These are phyloP conservation scores for Apiotrichum gracile DNA, from an alignment of 1,284 basidiomycete species.

Conservation along the genomic window DNA sequence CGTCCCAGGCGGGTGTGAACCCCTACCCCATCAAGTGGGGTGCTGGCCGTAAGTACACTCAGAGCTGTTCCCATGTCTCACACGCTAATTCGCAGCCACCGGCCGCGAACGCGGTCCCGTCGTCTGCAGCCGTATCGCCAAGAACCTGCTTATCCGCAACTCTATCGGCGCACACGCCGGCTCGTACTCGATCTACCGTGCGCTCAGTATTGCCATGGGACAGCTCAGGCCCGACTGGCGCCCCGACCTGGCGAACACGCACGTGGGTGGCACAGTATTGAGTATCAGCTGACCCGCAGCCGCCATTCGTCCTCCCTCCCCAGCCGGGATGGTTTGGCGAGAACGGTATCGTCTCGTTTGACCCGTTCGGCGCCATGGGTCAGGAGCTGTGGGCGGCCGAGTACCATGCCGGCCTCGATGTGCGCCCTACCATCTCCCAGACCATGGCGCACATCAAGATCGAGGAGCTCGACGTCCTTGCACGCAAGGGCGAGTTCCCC, in stretches of 20 bases:
- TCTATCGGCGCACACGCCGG: slow-evolving; percentile 91
- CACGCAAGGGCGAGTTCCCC: slow-evolving; percentile 61
- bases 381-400: slow-evolving; percentile 69
- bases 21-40: slow-evolving; percentile 81
- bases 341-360: slow-evolving; percentile 83
- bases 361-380: slow-evolving; percentile 89
- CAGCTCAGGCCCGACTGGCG: slow-evolving; percentile 77
- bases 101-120: slow-evolving; percentile 66
- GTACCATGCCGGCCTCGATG: slow-evolving; percentile 64
- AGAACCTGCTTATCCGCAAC: slow-evolving; percentile 82
- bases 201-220: slow-evolving; percentile 85
- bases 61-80: not conserved
- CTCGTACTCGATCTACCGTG: slow-evolving; percentile 90
- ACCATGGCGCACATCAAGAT: slow-evolving; percentile 59
- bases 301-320: slow-evolving; percentile 74
- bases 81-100: slow-evolving; percentile 18
- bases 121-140: slow-evolving; percentile 78
- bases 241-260: slow-evolving; percentile 79
- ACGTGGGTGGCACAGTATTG: slow-evolving; percentile 41
- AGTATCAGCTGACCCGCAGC: slow-evolving; percentile 42
- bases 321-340: slow-evolving; percentile 74
- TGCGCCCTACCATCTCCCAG: slow-evolving; percentile 84
- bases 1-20: slow-evolving; percentile 64
- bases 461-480: slow-evolving; percentile 77
- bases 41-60: slow-evolving; percentile 53